A percentile compares a stretch with the other conserved stretches of the same genome.
Conservation (phyloP, 139 green algal species). For the Chlamydomonas urium region DNA sequence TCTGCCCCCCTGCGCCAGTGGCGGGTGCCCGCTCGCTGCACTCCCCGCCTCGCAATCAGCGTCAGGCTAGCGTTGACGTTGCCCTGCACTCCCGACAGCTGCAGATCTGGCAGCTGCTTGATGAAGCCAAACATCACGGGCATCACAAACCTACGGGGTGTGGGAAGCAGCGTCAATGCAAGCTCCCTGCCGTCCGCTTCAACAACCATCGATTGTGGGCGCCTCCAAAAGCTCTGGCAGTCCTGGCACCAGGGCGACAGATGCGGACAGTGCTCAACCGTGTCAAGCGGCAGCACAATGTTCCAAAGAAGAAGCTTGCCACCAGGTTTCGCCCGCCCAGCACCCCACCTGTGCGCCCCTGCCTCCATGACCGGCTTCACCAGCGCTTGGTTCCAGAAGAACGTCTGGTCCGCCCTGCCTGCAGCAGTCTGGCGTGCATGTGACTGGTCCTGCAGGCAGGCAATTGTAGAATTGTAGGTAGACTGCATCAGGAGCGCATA, state of each 20-base stretch:
- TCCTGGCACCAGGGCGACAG: not conserved
- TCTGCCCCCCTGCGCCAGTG: slow-evolving; percentile 84
- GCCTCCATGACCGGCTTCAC: slow-evolving; percentile 53
- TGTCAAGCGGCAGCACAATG: no score
- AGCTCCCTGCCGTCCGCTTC: not conserved
- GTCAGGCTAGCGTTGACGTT: slow-evolving; percentile 12
- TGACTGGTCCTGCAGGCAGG: not conserved
- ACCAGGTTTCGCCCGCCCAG: no score
- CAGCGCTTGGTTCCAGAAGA: slow-evolving; percentile 76
- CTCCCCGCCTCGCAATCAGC: slow-evolving; percentile 39
- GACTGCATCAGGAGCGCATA: no score
- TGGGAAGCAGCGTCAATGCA: not conserved
- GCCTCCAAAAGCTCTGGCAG: not conserved
- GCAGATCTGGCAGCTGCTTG: slow-evolving; percentile 53
- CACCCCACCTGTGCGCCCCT: slow-evolving; percentile 14
- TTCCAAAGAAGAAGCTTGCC: no score
- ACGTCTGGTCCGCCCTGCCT: slow-evolving; percentile 48
- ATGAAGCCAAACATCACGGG: slow-evolving; percentile 72
- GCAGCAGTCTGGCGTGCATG: slow-evolving; percentile 2
- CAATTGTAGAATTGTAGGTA: no score
- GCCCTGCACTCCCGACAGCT: slow-evolving; percentile 25
- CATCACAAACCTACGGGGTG: slow-evolving; percentile 46
- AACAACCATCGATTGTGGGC: not conserved
- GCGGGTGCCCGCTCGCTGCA: slow-evolving; percentile 59
- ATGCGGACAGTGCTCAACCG: not conserved